Base-by-base conservation (phyloP, 1,284 basidiomycete genomes). In the Neonothopanus nambi region DNA sequence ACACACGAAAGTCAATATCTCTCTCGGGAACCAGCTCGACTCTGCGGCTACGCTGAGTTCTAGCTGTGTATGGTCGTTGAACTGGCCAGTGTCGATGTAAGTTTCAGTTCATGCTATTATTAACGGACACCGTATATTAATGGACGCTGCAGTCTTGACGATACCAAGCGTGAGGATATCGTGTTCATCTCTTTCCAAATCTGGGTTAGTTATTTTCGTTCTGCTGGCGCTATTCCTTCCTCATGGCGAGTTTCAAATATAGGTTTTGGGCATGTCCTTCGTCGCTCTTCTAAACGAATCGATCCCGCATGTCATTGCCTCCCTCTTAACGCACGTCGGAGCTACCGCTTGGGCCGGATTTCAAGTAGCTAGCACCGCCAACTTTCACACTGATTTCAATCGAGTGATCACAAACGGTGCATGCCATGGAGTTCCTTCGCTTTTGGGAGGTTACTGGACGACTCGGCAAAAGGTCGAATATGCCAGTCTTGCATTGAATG, bases 281-380 rank as follows among this genome's bases (percentile, higher is more conserved):
- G 85, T 89, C 42, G 89, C 89, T 4, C 69, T 91, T 43, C 67
- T 90, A 49, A 90, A 91, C 64, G 89, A 91, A 68, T 91, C 89
- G 1, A 87, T 91, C 51, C 89, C 89, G 5, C 89, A 92, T 59
- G 84, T 85, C 48, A 68, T 86, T 37, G 87, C 88, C 1, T 81
- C 87, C 15, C 73, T 90, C 55, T 65, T 89, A 41, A 90, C 88
- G 1, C 88, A 91, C 59, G 61, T 88, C 44, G 71, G 88, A 55
- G 85, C 85, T 2, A 89, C 86, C 5, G 78, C 70, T 13, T 91
- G 88, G 89, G 79, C 83, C 20, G 79, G 71, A 43, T 84, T 81
- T 67, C 85, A 90, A 63, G 79, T 91, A 49, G 65, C 58, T 12
- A 69, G 77, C 57, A 90, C 87, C 2, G 71, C 74, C 2, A 62